These are phyloP conservation scores for Phytophthora capsici DNA, from an alignment of 352 stramenopile species.

Conservation along the genomic window DNA sequence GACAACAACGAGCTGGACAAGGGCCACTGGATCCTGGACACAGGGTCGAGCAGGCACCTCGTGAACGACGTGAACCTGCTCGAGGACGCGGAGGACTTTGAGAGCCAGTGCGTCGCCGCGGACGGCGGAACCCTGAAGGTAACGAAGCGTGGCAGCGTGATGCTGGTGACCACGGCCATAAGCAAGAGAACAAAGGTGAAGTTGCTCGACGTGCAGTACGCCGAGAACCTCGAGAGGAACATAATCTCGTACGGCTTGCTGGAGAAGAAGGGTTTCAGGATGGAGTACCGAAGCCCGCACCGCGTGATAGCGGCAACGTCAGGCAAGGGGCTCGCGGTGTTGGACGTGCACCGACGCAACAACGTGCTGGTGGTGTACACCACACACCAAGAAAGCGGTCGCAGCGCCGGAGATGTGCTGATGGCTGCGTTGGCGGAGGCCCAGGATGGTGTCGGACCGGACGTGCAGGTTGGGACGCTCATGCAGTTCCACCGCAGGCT, in stretches of 20 bases:
- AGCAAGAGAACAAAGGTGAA: too few species aligned
- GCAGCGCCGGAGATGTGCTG: background rate
- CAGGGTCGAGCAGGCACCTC: background rate
- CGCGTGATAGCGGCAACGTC: too few species aligned
- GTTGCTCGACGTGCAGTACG: background rate
- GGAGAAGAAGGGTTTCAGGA: slow-evolving; percentile 15
- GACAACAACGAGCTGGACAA: background rate
- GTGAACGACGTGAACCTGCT: background rate
- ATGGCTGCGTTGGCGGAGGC: too few species aligned
- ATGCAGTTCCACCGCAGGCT: slow-evolving; percentile 24
- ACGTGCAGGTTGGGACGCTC: slow-evolving; percentile 3
- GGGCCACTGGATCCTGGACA: background rate
- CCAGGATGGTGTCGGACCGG: too few species aligned
- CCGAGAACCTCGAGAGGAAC: slow-evolving; percentile 1
- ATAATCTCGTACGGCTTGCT: slow-evolving; percentile 29
- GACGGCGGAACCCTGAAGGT: background rate
- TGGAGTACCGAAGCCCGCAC: slow-evolving; percentile 18
- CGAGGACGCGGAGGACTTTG: background rate
- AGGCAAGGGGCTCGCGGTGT: too few species aligned
- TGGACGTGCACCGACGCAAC: slow-evolving; percentile 9
- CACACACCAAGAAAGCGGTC: too few species aligned
- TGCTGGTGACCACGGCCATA: too few species aligned
- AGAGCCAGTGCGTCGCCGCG: background rate
- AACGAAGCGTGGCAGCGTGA: background rate
- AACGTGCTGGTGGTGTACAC: slow-evolving; percentile 21